These are phyloP conservation scores for Penicillium paxilli DNA, from an alignment of 495 filamentous ascomycete genomes.

Conservation along the genomic window DNA sequence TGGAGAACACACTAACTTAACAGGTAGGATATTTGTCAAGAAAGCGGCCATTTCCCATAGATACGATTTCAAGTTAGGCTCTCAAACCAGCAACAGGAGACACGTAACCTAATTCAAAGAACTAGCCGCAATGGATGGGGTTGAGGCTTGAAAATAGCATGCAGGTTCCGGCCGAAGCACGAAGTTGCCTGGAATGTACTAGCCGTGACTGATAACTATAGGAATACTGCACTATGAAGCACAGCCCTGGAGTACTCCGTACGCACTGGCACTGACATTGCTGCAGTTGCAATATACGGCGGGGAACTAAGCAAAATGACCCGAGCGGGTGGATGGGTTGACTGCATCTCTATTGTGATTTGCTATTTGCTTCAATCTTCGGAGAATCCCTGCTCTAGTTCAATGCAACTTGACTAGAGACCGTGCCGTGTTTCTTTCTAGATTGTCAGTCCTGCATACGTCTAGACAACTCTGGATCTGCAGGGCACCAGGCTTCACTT, in stretches of 20 bases:
- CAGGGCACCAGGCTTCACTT: background rate
- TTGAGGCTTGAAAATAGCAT: background rate
- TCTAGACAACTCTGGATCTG: conserved; percentile 6
- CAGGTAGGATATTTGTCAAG: background rate
- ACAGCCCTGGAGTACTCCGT: too few relatives aligned
- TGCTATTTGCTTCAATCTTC: background rate
- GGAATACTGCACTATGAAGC: background rate
- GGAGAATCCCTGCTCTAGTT: background rate
- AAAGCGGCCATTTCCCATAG: background rate
- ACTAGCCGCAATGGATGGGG: background rate
- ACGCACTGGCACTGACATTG: too few relatives aligned
- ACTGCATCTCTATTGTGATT: background rate
- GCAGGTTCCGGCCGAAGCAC: background rate
- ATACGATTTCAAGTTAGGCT: too few relatives aligned
- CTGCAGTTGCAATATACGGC: too few relatives aligned
- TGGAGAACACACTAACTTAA: background rate
- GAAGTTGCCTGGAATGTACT: background rate
- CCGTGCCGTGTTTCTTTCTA: background rate
- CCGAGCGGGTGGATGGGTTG: background rate
- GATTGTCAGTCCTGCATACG: background rate
- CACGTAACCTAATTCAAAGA: background rate
- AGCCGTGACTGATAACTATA: background rate
- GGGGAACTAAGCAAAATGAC: background rate
- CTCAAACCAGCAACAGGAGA: too few relatives aligned
- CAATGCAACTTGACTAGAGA: background rate